Percentiles rank a stretch among this genome's conserved stretches.
These are phyloP conservation scores for Fusarium caatingaense DNA, from an alignment of 2,329 filamentous ascomycete genomes.

Conservation along the genomic window DNA sequence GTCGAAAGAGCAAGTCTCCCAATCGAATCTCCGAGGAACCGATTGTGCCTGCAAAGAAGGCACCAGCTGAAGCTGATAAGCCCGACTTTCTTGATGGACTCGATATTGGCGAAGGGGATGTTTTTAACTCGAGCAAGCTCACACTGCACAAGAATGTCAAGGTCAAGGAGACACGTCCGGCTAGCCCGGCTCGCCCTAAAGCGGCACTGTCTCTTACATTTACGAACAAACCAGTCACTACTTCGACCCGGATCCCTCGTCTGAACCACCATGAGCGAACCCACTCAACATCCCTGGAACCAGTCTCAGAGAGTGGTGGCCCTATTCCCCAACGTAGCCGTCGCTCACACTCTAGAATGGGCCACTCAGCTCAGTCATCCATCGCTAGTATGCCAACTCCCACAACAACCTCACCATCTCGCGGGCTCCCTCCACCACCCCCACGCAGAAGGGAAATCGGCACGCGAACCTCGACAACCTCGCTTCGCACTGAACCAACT, in stretches of 20 bases:
- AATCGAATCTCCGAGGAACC: slow-evolving; percentile 59
- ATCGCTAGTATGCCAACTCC: slow-evolving; percentile 72
- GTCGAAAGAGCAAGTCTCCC: slow-evolving; percentile 71
- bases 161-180: slow-evolving; percentile 76
- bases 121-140: slow-evolving; percentile 83
- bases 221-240: slow-evolving; percentile 74
- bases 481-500: slow-evolving; percentile 69
- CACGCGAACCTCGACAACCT: slow-evolving; percentile 64
- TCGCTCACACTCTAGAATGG: slow-evolving; percentile 74
- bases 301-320: slow-evolving; percentile 89
- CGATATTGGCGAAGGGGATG: slow-evolving; percentile 85
- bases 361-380: slow-evolving; percentile 77
- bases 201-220: slow-evolving; percentile 90
- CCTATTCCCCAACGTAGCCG: slow-evolving; percentile 69
- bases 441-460: slow-evolving; percentile 71
- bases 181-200: slow-evolving; percentile 77
- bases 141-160: slow-evolving; percentile 93
- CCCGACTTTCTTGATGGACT: slow-evolving; percentile 90
- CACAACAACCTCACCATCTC: slow-evolving; percentile 66
- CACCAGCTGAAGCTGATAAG: slow-evolving; percentile 58
- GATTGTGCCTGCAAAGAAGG: slow-evolving; percentile 47
- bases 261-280: slow-evolving; percentile 78
- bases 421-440: slow-evolving; percentile 68
- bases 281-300: slow-evolving; percentile 80
- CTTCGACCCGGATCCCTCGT: slow-evolving; percentile 79